phyloP scores from a whole-genome alignment of 2,329 filamentous ascomycete species.

The Diaporthe sp. region DNA sequence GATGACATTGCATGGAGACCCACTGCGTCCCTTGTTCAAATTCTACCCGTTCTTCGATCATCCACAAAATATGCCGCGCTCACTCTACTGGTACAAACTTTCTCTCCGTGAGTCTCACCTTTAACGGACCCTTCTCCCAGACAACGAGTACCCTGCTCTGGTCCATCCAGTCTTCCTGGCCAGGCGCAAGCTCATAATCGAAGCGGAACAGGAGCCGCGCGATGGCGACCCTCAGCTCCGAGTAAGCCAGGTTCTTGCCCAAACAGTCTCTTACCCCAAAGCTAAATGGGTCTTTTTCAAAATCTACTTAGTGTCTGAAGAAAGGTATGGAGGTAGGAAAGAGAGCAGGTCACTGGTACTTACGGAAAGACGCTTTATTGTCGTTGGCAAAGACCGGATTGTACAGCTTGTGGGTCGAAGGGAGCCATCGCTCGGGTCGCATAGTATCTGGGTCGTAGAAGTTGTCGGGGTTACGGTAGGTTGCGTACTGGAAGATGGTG shows the following conservation, averaged over 20 bases:
- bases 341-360: neutral
- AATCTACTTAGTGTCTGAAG: neutral
- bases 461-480: slow-evolving; percentile 31
- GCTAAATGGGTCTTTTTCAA: slow-evolving; percentile 34
- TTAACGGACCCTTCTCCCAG: slow-evolving; percentile 24
- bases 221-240: slow-evolving; percentile 48
- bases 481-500: slow-evolving; percentile 30
- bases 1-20: neutral
- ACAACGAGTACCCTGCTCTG: neutral
- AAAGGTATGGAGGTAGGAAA: no score
- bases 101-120: slow-evolving; percentile 13
- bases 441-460: slow-evolving; percentile 32
- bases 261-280: slow-evolving; percentile 37
- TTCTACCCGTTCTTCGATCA: neutral
- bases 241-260: slow-evolving; percentile 44
- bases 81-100: neutral
- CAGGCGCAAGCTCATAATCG: slow-evolving; percentile 41
- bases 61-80: neutral
- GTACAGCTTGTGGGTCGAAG: slow-evolving; percentile 32
- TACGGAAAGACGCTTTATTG: slow-evolving; percentile 33
- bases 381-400: slow-evolving; percentile 31
- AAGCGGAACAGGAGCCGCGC: slow-evolving; percentile 48
- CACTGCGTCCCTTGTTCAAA: neutral
- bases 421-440: slow-evolving; percentile 37
- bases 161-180: slow-evolving; percentile 16